A percentile compares a stretch with the other conserved stretches of the same genome.
Conservation (phyloP, 2,329 filamentous ascomycete genomes). For the Penicillium brasilianum region DNA sequence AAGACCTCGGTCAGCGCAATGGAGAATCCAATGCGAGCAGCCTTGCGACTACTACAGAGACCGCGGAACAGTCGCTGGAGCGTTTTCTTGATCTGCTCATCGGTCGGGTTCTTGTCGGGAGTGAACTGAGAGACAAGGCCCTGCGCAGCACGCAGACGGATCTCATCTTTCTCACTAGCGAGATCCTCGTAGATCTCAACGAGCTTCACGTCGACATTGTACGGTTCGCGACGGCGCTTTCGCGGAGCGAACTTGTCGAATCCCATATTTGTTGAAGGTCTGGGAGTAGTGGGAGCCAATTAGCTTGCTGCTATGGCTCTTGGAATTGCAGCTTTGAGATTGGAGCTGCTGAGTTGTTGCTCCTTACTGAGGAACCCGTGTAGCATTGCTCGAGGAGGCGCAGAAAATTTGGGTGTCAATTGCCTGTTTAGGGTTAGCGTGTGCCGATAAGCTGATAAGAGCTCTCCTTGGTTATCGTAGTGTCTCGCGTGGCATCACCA, state of each 20-base stretch:
- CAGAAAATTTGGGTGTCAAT: slow-evolving; percentile 28
- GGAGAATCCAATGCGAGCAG: slow-evolving; percentile 85
- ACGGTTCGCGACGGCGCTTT: slow-evolving; percentile 49
- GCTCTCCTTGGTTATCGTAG: slow-evolving; percentile 6
- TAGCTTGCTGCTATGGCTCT: slow-evolving; percentile 5
- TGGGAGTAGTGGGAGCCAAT: slow-evolving; percentile 4
- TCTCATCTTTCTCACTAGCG: slow-evolving; percentile 52
- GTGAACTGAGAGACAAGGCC: slow-evolving; percentile 52
- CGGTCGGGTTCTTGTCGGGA: slow-evolving; percentile 44
- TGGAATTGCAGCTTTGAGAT: slow-evolving; percentile 11
- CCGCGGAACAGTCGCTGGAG: slow-evolving; percentile 77
- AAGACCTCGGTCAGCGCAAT: slow-evolving; percentile 84
- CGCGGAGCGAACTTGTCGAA: slow-evolving; percentile 32
- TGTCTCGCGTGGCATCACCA: neutral
- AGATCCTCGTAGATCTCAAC: slow-evolving; percentile 57
- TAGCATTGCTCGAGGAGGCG: slow-evolving; percentile 18
- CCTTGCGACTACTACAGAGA: slow-evolving; percentile 86
- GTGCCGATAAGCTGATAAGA: slow-evolving; percentile 30
- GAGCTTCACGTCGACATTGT: slow-evolving; percentile 51
- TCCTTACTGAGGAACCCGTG: slow-evolving; percentile 20
- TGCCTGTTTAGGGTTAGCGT: slow-evolving; percentile 27
- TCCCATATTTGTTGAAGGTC: slow-evolving; percentile 32
- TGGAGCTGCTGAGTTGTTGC: slow-evolving; percentile 20
- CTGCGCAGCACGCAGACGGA: slow-evolving; percentile 53
- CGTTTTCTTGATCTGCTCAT: slow-evolving; percentile 49